These are phyloP conservation scores for Periconia digitata DNA, from an alignment of 2,329 filamentous ascomycete genomes.

Conservation along the genomic window DNA sequence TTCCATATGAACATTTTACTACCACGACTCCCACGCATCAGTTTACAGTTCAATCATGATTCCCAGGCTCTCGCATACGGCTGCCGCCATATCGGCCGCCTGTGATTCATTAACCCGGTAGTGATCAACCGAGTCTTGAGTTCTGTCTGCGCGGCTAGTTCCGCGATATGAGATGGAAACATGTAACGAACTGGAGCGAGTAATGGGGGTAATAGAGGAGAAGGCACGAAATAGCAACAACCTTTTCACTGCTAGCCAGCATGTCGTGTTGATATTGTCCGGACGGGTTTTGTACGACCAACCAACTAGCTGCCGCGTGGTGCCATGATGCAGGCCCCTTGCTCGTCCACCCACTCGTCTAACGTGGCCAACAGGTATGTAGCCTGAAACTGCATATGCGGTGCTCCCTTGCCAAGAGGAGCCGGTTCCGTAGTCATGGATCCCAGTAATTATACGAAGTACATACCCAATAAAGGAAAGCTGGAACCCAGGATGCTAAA, in stretches of 20 bases:
- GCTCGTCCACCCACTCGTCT: background rate
- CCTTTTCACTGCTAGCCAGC: background rate
- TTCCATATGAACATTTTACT: background rate
- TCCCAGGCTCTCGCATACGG: too few species aligned
- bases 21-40: background rate
- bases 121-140: background rate
- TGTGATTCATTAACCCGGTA: background rate
- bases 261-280: background rate
- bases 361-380: conserved; percentile 1
- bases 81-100: background rate
- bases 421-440: background rate
- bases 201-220: too few species aligned
- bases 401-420: background rate
- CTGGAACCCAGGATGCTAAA: background rate
- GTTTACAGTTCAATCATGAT: background rate
- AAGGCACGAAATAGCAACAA: too few species aligned
- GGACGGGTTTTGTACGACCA: background rate
- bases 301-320: background rate
- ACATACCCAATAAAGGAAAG: background rate
- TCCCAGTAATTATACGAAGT: background rate
- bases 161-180: too few species aligned
- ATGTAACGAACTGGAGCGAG: too few species aligned
- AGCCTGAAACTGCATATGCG: background rate
- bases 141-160: background rate
- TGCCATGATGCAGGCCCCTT: background rate